Percentiles rank a stretch among this genome's conserved stretches.
These are phyloP conservation scores for Quercus rubra DNA, from an alignment of 306 rosid genomes.

Conservation along the genomic window DNA sequence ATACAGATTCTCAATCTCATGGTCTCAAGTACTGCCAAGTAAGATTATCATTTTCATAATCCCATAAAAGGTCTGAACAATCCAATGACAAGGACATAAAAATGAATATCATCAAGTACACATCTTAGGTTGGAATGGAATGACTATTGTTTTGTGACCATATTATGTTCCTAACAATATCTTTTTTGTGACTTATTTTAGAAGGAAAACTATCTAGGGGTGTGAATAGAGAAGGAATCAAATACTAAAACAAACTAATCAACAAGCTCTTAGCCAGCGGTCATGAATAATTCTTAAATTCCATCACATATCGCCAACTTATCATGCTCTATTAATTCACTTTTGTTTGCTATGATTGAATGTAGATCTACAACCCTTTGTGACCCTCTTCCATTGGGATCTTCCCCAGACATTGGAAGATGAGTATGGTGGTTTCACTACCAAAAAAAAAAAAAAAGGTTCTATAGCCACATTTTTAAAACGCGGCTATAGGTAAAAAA, in stretches of 20 bases:
- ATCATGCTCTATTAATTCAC: no score
- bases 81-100: no score
- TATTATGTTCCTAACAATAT: no score
- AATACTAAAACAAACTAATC: background rate
- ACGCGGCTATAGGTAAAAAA: no score
- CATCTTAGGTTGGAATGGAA: no score
- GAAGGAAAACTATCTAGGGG: slow-evolving; percentile 35
- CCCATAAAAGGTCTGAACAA: no score
- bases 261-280: slow-evolving; percentile 28
- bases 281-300: background rate
- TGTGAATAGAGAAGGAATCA: slow-evolving; percentile 28
- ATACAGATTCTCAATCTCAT: background rate
- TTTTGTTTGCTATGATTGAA: no score
- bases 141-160: no score
- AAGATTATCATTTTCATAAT: background rate
- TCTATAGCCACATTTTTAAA: no score
- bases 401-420: slow-evolving; percentile 57
- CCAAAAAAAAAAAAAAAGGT: no score
- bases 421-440: slow-evolving; percentile 43
- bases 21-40: background rate
- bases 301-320: no score
- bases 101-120: no score
- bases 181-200: background rate
- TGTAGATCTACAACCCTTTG: slow-evolving; percentile 43
- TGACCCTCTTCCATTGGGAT: slow-evolving; percentile 71